phyloP scores from a whole-genome alignment of 139 green algal species.

The Medakamo hakoo region DNA sequence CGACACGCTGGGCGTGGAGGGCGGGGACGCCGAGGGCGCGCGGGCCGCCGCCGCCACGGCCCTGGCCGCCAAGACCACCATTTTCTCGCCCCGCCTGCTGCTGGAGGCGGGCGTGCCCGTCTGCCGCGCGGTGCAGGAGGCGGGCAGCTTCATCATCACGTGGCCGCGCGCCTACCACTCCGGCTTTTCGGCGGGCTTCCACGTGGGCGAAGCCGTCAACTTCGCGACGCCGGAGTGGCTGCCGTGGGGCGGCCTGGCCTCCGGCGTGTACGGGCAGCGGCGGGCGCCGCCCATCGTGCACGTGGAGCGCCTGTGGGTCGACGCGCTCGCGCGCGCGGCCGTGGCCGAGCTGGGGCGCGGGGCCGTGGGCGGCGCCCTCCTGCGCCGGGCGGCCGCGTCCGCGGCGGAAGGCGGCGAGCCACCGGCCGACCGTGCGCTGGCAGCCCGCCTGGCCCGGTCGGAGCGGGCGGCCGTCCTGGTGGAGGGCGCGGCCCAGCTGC shows the following conservation, averaged over 20 bases:
- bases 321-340: too few species aligned
- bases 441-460: too few species aligned
- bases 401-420: too few species aligned
- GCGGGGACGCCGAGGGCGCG: not conserved
- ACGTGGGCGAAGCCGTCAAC: slow-evolving; percentile 81
- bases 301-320: not conserved
- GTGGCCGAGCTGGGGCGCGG: too few species aligned
- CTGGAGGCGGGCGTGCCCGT: slow-evolving; percentile 40
- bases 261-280: slow-evolving; percentile 9
- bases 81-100: slow-evolving; percentile 39
- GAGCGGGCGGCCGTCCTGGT: too few species aligned
- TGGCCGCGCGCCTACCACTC: slow-evolving; percentile 73
- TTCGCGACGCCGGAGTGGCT: slow-evolving; percentile 57
- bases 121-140: slow-evolving; percentile 39
- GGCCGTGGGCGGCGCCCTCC: too few species aligned
- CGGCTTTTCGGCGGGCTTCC: slow-evolving; percentile 70
- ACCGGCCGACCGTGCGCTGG: too few species aligned
- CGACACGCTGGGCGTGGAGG: not conserved
- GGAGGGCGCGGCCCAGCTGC: too few species aligned
- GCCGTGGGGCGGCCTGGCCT: slow-evolving; percentile 11
- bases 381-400: too few species aligned
- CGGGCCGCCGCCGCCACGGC: not conserved
- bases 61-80: slow-evolving; percentile 51
- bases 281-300: not conserved
- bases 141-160: slow-evolving; percentile 74